Evolutionary conservation across 202 grass and related monocot species (phyloP).

Genomic region (Carex arenaria): DNA sequence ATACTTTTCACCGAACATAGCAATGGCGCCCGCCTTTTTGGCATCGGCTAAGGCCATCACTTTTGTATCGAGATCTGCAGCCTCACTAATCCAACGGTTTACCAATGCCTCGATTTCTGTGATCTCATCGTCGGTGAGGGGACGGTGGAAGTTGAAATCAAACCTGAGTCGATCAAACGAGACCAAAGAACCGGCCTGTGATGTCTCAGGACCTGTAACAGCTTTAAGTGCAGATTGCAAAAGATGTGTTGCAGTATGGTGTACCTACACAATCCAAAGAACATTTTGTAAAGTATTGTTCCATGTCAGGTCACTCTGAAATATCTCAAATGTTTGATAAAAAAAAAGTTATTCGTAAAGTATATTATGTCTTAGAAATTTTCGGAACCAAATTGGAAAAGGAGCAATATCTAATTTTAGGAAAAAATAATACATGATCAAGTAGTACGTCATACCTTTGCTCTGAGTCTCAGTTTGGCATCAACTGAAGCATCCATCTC

Average conservation of each 20-base stretch:
- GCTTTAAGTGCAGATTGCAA: conserved; percentile 85
- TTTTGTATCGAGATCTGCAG: conserved; percentile 70
- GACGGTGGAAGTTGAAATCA: conserved; percentile 90
- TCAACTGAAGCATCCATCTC: conserved; percentile 82
- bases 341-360: neutral
- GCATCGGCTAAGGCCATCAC: conserved; percentile 88
- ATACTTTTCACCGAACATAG: conserved; percentile 99
- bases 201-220: conserved; percentile 75
- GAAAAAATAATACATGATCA: neutral
- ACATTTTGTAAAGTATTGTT: neutral
- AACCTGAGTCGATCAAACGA: conserved; percentile 90
- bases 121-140: conserved; percentile 67
- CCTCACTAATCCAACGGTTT: conserved; percentile 74
- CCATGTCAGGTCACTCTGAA: neutral
- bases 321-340: conserved; percentile 1
- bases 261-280: conserved; percentile 46
- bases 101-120: conserved; percentile 71
- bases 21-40: conserved; percentile 85
- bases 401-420: conserved; percentile 8
- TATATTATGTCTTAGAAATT: neutral
- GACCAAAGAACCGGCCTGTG: conserved; percentile 94
- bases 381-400: neutral
- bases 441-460: conserved; percentile 51
- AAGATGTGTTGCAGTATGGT: conserved; percentile 98
- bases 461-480: conserved; percentile 73